These are phyloP conservation scores for Pestalotiopsis fici DNA, from an alignment of 2,329 filamentous ascomycete species.

Conservation along the genomic window DNA sequence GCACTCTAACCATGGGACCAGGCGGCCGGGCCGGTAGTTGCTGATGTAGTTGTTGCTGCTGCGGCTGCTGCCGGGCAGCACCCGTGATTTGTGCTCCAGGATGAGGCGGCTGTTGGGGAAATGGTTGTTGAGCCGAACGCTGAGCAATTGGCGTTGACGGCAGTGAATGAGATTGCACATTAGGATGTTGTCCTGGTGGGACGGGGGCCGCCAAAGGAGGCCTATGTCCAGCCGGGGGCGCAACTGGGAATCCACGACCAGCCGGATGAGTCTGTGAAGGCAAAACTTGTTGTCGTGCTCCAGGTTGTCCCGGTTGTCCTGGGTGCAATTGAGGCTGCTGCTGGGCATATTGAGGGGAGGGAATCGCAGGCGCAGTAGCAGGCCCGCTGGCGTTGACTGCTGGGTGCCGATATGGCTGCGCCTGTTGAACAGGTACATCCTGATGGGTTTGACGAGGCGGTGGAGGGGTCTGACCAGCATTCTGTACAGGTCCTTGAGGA, in stretches of 20 bases:
- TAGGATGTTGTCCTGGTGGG: slow-evolving; percentile 1
- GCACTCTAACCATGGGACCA: slow-evolving; percentile 20
- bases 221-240: slow-evolving; percentile 4
- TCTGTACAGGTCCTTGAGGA: slow-evolving; percentile 31
- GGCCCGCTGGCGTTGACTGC: slow-evolving; percentile 13
- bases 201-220: slow-evolving; percentile 1
- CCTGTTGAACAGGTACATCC: slow-evolving; percentile 27
- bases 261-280: slow-evolving; percentile 3
- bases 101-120: slow-evolving; percentile 14
- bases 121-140: slow-evolving; percentile 5
- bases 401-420: slow-evolving; percentile 18
- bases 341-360: slow-evolving; percentile 17
- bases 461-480: slow-evolving; percentile 28
- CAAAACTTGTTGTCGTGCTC: slow-evolving; percentile 11
- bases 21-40: slow-evolving; percentile 19
- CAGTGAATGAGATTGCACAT: slow-evolving; percentile 10
- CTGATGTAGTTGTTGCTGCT: too few species aligned
- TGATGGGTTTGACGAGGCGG: slow-evolving; percentile 28
- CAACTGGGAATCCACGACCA: background rate
- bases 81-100: slow-evolving; percentile 22
- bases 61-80: slow-evolving; percentile 13
- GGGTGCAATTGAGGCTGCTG: slow-evolving; percentile 17
- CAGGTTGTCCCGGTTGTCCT: slow-evolving; percentile 20
- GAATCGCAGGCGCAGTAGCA: slow-evolving; percentile 13
- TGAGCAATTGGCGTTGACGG: slow-evolving; percentile 6